phyloP scores from a whole-genome alignment of 2,329 filamentous ascomycete species.

The Fusarium cicatricum region DNA sequence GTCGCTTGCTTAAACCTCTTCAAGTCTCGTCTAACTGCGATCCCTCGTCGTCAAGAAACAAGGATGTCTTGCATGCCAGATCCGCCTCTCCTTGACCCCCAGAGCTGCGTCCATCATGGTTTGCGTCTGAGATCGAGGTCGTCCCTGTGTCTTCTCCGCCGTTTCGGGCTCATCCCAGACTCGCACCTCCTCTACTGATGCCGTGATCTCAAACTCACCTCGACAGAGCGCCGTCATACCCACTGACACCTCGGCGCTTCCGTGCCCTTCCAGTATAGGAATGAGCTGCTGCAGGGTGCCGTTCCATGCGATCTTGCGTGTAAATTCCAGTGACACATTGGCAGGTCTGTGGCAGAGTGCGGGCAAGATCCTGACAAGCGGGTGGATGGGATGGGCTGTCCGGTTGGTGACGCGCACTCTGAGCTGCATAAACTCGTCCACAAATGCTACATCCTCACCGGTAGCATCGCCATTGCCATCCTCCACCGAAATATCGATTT shows the following conservation, averaged over 20 bases:
- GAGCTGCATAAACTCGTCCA: constrained; percentile 70
- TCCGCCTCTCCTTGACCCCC: constrained; percentile 66
- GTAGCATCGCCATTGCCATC: constrained; percentile 37
- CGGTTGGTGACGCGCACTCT: constrained; percentile 79
- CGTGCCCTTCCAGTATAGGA: constrained; percentile 66
- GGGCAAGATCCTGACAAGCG: constrained; percentile 79
- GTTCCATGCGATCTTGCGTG: constrained; percentile 84
- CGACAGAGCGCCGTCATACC: constrained; percentile 79
- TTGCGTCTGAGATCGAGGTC: constrained; percentile 62
- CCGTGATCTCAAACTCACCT: constrained; percentile 84
- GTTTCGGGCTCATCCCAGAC: constrained; percentile 54
- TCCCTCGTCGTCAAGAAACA: constrained; percentile 65
- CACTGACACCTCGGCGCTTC: constrained; percentile 67
- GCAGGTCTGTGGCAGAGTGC: constrained; percentile 76
- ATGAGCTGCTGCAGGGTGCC: constrained; percentile 82
- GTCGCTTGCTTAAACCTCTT: constrained; percentile 1
- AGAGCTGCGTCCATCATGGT: constrained; percentile 66
- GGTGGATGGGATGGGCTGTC: constrained; percentile 70
- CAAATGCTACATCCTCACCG: constrained; percentile 42
- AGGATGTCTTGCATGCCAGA: constrained; percentile 70
- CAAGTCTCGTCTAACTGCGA: constrained; percentile 34
- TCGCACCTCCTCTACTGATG: constrained; percentile 81
- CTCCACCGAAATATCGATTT: constrained; percentile 68
- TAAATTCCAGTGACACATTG: constrained; percentile 79
- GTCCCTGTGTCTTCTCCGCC: constrained; percentile 38